phyloP scores from a whole-genome alignment of 192 early-diverging fungal genomes.

The Obelidium mucronatum region DNA sequence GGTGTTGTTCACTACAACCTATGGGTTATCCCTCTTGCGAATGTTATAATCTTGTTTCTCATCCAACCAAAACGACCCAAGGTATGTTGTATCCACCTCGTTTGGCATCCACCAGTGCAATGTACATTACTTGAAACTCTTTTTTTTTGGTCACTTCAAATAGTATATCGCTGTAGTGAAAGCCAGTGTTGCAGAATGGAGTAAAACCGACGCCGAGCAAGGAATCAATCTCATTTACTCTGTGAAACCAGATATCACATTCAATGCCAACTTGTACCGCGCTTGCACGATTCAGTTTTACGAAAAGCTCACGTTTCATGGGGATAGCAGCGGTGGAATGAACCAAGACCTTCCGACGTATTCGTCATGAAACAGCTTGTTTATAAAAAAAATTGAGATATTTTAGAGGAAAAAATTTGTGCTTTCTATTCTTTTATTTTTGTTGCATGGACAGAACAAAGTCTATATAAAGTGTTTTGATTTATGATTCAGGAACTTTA shows the following conservation, averaged over 20 bases:
- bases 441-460: too few relatives aligned
- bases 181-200: slow-evolving; percentile 9
- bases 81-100: background rate
- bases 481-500: background rate
- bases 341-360: slow-evolving; percentile 1
- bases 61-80: background rate
- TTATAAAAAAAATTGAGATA: background rate
- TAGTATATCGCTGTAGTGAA: background rate
- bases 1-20: background rate
- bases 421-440: too few relatives aligned
- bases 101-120: background rate
- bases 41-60: background rate
- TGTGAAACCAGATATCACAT: background rate
- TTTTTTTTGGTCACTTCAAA: slow-evolving; percentile 1
- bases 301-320: slow-evolving; percentile 6
- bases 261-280: slow-evolving; percentile 13
- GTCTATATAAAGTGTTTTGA: background rate
- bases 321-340: background rate
- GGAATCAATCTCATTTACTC: slow-evolving; percentile 24
- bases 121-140: too few relatives aligned
- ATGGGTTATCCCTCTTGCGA: background rate
- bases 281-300: slow-evolving; percentile 20
- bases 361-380: background rate
- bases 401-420: background rate
- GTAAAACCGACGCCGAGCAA: slow-evolving; percentile 1